Percentiles rank a stretch among this genome's conserved stretches.
Evolutionary conservation across 768 basidiomycete species (phyloP).

Genomic region (Butyriboletus loyo): DNA sequence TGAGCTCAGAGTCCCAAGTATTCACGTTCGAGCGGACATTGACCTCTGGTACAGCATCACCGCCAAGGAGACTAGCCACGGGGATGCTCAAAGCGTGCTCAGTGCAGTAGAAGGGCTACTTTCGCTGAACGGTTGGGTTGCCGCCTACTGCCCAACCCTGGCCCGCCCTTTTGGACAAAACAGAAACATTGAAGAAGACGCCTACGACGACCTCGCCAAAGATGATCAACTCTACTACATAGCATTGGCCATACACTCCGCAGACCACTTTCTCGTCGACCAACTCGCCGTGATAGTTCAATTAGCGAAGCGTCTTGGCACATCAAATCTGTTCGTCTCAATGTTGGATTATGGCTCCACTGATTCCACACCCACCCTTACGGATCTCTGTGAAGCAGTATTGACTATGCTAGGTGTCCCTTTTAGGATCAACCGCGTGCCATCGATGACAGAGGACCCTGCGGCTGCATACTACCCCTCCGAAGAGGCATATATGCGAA

Average conservation of each 20-base stretch:
- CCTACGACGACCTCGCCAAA: constrained; percentile 85
- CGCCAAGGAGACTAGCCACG: constrained; percentile 78
- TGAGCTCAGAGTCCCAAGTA: constrained; percentile 37
- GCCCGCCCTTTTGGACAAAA: constrained; percentile 94
- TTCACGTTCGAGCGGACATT: not conserved
- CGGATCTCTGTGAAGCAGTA: constrained; percentile 93
- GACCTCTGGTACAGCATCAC: constrained; percentile 52
- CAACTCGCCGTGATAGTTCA: constrained; percentile 98
- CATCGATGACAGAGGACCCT: constrained; percentile 89
- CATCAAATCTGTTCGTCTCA: constrained; percentile 89
- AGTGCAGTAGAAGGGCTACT: constrained; percentile 89
- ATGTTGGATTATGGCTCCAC: constrained; percentile 97
- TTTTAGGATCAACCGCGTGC: constrained; percentile 88
- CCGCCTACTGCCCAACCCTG: constrained; percentile 90
- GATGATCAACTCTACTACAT: constrained; percentile 89
- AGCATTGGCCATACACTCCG: constrained; percentile 93
- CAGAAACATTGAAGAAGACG: constrained; percentile 62
- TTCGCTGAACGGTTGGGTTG: constrained; percentile 98
- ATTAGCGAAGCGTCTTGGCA: constrained; percentile 86
- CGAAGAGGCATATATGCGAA: constrained; percentile 93
- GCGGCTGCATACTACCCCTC: constrained; percentile 89
- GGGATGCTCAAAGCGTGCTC: constrained; percentile 87
- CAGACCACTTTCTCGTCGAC: constrained; percentile 98
- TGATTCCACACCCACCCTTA: constrained; percentile 92
- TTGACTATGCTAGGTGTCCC: constrained; percentile 90